A percentile compares a stretch with the other conserved stretches of the same genome.
Evolutionary conservation across 2,329 filamentous ascomycete species (phyloP).

Genomic region (Microdochium nivale): DNA sequence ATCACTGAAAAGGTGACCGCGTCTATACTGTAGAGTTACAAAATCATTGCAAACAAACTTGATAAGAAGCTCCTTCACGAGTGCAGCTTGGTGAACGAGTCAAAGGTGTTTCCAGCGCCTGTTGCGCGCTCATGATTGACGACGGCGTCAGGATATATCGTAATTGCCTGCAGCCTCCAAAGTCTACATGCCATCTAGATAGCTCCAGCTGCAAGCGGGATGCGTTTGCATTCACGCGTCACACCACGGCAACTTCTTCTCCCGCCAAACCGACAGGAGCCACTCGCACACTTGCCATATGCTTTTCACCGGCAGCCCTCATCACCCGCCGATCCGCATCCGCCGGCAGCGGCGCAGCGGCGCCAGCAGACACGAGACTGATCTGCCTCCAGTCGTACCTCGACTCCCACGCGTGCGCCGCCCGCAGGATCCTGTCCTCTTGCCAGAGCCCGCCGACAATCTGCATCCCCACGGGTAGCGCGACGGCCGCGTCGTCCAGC

Average conservation of each 20-base stretch:
- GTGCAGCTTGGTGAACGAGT: too few relatives aligned
- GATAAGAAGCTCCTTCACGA: too few relatives aligned
- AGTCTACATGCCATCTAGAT: too few relatives aligned
- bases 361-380: neutral
- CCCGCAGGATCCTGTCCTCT: conserved; percentile 34
- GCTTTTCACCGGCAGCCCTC: neutral
- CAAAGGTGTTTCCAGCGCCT: too few relatives aligned
- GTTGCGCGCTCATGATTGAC: too few relatives aligned
- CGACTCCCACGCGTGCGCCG: conserved; percentile 37
- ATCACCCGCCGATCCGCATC: neutral
- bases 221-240: neutral
- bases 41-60: neutral
- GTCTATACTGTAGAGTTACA: neutral
- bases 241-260: neutral
- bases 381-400: conserved; percentile 29
- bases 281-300: neutral
- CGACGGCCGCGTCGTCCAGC: conserved; percentile 24
- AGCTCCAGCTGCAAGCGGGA: too few relatives aligned
- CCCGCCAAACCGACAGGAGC: neutral
- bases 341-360: neutral
- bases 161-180: too few relatives aligned
- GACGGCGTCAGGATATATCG: too few relatives aligned
- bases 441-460: conserved; percentile 43
- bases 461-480: conserved; percentile 44
- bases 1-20: neutral